phyloP scores from a whole-genome alignment of 1,139 yeast genomes.

The Magnusiomyces ingens region DNA sequence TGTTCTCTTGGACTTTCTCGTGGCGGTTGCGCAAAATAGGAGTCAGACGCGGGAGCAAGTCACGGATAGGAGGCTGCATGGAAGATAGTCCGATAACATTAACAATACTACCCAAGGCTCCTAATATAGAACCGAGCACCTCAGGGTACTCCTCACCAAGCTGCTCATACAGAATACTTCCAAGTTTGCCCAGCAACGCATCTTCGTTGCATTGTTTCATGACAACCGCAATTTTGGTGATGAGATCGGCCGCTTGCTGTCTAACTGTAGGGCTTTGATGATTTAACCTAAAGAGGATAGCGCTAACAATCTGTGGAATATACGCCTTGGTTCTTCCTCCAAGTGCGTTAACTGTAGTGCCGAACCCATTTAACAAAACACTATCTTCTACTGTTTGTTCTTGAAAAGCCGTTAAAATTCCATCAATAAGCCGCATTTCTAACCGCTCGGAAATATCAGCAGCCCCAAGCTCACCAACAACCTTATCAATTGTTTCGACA shows the following conservation, averaged over 20 bases:
- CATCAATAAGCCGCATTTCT: conserved; percentile 71
- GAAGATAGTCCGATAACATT: conserved; percentile 47
- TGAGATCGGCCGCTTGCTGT: conserved; percentile 80
- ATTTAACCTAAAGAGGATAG: conserved; percentile 66
- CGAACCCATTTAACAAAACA: conserved; percentile 57
- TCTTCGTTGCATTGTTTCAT: conserved; percentile 62
- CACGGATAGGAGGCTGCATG: conserved; percentile 79
- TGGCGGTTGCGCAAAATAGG: conserved; percentile 89
- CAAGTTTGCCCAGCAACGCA: conserved; percentile 56
- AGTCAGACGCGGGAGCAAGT: conserved; percentile 77
- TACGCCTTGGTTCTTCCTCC: conserved; percentile 70
- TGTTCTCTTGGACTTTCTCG: conserved; percentile 84
- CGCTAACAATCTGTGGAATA: conserved; percentile 65
- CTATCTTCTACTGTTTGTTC: conserved; percentile 57
- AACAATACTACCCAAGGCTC: conserved; percentile 56
- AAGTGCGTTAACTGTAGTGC: conserved; percentile 57
- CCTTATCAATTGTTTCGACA: conserved; percentile 55
- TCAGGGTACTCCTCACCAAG: conserved; percentile 95
- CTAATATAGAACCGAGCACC: conserved; percentile 77
- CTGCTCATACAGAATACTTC: conserved; percentile 78
- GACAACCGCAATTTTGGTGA: conserved; percentile 60
- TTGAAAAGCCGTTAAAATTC: conserved; percentile 76
- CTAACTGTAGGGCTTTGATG: conserved; percentile 69
- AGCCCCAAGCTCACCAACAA: conserved; percentile 42
- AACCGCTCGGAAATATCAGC: conserved; percentile 49